A percentile compares a stretch with the other conserved stretches of the same genome.
Evolutionary conservation across 2,329 filamentous ascomycete species (phyloP).

Genomic region (Alternaria sp.): DNA sequence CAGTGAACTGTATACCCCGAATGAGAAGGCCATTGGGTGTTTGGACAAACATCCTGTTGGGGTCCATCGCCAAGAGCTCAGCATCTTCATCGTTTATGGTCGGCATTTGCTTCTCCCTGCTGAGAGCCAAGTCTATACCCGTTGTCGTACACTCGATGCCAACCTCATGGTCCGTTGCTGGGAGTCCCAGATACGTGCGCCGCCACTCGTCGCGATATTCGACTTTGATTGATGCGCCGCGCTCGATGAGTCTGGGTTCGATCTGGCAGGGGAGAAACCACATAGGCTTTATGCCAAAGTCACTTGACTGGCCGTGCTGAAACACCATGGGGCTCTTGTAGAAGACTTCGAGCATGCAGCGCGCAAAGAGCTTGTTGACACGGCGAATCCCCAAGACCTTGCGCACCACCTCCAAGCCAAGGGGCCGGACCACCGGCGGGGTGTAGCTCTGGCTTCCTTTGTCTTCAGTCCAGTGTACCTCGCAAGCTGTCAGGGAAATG

Average conservation of each 20-base stretch:
- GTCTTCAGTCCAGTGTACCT: not conserved
- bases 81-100: not conserved
- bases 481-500: not conserved
- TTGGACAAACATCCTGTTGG: not conserved
- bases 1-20: not conserved
- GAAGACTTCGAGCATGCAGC: not conserved
- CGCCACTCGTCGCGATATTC: not conserved
- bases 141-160: not conserved
- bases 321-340: not conserved
- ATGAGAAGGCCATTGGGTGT: not conserved
- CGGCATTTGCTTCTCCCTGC: not conserved
- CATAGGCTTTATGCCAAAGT: not conserved
- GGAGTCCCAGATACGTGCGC: not conserved
- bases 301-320: not conserved
- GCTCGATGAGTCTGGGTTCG: not conserved
- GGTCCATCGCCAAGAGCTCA: not conserved
- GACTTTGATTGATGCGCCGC: not conserved
- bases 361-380: not conserved
- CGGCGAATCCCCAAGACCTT: not conserved
- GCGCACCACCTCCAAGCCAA: not conserved
- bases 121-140: not conserved
- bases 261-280: not conserved
- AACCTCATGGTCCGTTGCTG: not conserved
- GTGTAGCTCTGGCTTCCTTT: not conserved
- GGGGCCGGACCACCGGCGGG: not conserved